Conservation (phyloP, 2,329 filamentous ascomycete genomes). For the Calonectria ilicicola region DNA sequence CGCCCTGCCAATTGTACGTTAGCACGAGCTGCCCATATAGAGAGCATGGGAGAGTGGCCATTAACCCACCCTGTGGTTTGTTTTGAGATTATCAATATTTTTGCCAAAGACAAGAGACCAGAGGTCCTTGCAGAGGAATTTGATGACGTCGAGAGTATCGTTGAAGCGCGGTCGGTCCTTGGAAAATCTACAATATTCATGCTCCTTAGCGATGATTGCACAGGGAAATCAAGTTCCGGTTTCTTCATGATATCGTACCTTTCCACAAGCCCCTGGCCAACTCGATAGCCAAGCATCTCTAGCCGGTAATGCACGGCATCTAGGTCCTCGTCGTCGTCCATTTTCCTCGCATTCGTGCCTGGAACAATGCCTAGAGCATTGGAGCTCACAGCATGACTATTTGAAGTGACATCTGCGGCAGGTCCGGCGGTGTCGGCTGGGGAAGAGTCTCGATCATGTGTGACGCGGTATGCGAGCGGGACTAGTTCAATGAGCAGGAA, state of each 20-base stretch:
- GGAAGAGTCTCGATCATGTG: conserved; percentile 74
- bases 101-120: conserved; percentile 96
- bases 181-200: conserved; percentile 80
- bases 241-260: conserved; percentile 62
- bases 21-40: conserved; percentile 5
- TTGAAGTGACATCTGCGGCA: conserved; percentile 33
- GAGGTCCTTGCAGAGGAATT: conserved; percentile 98
- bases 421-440: conserved; percentile 49
- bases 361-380: conserved; percentile 37
- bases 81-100: conserved; percentile 98
- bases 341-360: conserved; percentile 40
- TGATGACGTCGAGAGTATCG: conserved; percentile 95
- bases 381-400: conserved; percentile 41
- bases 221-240: background rate
- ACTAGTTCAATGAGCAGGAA: conserved; percentile 97
- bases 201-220: conserved; percentile 25
- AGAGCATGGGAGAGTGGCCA: background rate
- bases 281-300: conserved; percentile 88
- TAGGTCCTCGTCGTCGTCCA: conserved; percentile 82
- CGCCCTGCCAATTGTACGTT: conserved; percentile 68
- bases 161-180: conserved; percentile 87
- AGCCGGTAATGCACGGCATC: conserved; percentile 89
- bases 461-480: conserved; percentile 89
- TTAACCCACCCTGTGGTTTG: conserved; percentile 83
- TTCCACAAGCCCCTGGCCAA: conserved; percentile 92